Evolutionary conservation across 2,329 filamentous ascomycete genomes (phyloP).

Genomic region (Phoma herbarum): DNA sequence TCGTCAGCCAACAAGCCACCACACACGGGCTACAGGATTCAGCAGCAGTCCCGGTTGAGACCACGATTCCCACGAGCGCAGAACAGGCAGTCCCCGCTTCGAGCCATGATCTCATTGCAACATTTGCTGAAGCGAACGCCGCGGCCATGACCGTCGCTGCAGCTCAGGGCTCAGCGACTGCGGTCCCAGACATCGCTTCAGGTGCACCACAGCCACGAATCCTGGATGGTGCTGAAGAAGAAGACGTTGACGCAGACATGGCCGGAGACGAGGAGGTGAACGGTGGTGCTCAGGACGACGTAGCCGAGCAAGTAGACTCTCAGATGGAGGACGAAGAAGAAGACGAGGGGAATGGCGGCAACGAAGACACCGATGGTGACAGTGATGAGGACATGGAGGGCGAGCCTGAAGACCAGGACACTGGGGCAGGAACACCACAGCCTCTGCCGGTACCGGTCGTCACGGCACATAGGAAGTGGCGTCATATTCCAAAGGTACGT

Average conservation of each 20-base stretch:
- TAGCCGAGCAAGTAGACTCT: neutral
- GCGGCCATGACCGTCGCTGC: neutral
- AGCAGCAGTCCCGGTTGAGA: neutral
- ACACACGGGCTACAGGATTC: neutral
- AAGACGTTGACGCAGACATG: neutral
- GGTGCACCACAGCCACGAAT: neutral
- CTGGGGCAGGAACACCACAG: slow-evolving; percentile 1
- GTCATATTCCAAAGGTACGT: slow-evolving; percentile 38
- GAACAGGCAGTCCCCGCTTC: neutral
- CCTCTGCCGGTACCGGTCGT: slow-evolving; percentile 26
- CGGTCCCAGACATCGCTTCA: neutral
- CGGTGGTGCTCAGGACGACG: neutral
- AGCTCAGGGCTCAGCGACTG: neutral
- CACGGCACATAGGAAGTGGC: slow-evolving; percentile 40
- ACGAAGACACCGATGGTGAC: slow-evolving; percentile 13
- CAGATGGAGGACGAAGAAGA: slow-evolving; percentile 8
- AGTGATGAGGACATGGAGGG: slow-evolving; percentile 14
- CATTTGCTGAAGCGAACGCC: neutral
- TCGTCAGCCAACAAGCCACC: neutral
- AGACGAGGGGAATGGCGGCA: slow-evolving; percentile 4
- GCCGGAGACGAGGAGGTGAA: neutral
- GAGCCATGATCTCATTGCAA: neutral
- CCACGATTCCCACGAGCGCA: neutral
- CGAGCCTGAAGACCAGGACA: slow-evolving; percentile 9
- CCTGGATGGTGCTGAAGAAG: neutral